A percentile compares a stretch with the other conserved stretches of the same genome.
phyloP scores from a whole-genome alignment of 148 eudicot genomes.

The Gaultheria prostrata region DNA sequence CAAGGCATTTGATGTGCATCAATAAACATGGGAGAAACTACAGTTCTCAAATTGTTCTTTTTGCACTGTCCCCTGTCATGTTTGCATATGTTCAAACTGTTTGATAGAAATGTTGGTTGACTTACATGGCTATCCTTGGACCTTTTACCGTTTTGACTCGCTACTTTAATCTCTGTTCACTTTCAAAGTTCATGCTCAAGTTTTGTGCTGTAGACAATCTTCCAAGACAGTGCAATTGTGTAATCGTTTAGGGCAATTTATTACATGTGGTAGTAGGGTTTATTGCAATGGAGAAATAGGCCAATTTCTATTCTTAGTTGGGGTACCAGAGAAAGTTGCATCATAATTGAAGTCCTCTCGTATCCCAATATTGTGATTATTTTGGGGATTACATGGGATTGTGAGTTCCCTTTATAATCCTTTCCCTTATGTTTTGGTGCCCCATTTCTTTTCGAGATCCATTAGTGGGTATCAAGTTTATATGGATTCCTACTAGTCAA shows the following conservation, averaged over 20 bases:
- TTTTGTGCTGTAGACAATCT: too few relatives aligned
- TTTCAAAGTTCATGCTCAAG: too few relatives aligned
- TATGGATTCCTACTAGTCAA: neutral
- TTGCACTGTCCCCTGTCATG: neutral
- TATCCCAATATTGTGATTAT: too few relatives aligned
- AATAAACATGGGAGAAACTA: neutral
- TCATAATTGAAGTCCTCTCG: too few relatives aligned
- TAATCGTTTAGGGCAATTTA: too few relatives aligned
- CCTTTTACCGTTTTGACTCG: neutral
- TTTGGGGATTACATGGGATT: neutral
- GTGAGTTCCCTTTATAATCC: neutral
- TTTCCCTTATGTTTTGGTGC: neutral
- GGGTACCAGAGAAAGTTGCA: too few relatives aligned
- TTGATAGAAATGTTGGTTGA: neutral
- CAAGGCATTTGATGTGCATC: constrained; percentile 8
- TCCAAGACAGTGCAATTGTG: too few relatives aligned
- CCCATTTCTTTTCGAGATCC: neutral
- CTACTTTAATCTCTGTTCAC: neutral
- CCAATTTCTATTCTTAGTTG: too few relatives aligned
- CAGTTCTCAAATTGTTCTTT: constrained; percentile 8
- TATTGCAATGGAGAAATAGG: too few relatives aligned
- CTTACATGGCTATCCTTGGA: neutral
- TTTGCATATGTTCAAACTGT: neutral
- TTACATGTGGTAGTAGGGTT: too few relatives aligned
- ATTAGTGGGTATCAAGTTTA: neutral